Evolutionary conservation across 371 early-diverging fungal genomes (phyloP).

Genomic region (Syncephalastrum monosporum): DNA sequence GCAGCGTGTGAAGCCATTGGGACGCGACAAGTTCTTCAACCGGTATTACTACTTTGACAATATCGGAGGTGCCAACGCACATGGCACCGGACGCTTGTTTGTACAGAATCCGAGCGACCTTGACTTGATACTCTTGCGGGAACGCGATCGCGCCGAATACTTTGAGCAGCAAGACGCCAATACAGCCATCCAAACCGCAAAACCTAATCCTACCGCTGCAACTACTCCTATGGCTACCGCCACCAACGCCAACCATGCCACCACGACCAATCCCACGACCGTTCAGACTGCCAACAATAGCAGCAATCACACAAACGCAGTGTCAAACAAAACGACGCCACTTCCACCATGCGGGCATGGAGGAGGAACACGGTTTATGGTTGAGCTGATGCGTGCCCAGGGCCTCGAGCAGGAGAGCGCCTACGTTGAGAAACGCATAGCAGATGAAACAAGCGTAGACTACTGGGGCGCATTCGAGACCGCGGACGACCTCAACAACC

Average conservation of each 20-base stretch:
- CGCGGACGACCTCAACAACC: constrained; percentile 50
- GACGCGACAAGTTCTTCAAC: constrained; percentile 80
- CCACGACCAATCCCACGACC: not conserved
- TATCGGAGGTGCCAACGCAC: constrained; percentile 57
- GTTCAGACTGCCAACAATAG: not conserved
- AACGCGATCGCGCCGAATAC: constrained; percentile 22
- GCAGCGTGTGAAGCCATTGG: constrained; percentile 74
- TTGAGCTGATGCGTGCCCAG: constrained; percentile 28
- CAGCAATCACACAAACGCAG: constrained; percentile 14
- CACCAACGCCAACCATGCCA: not conserved
- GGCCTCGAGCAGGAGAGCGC: constrained; percentile 26
- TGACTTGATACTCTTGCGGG: constrained; percentile 42
- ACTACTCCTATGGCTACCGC: not conserved
- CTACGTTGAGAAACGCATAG: constrained; percentile 24
- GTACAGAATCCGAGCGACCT: constrained; percentile 59
- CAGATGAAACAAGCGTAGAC: constrained; percentile 2
- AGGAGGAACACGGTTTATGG: constrained; percentile 33
- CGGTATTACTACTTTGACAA: constrained; percentile 87
- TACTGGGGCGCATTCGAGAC: not conserved
- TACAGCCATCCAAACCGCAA: constrained; percentile 5
- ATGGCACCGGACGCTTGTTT: constrained; percentile 63
- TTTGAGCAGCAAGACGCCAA: not conserved
- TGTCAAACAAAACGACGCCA: constrained; percentile 9
- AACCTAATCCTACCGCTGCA: too few relatives aligned
- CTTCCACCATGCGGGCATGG: constrained; percentile 47